Evolutionary conservation across 495 filamentous ascomycete species (phyloP).

Genomic region (Hypomontagnella monticulosa): DNA sequence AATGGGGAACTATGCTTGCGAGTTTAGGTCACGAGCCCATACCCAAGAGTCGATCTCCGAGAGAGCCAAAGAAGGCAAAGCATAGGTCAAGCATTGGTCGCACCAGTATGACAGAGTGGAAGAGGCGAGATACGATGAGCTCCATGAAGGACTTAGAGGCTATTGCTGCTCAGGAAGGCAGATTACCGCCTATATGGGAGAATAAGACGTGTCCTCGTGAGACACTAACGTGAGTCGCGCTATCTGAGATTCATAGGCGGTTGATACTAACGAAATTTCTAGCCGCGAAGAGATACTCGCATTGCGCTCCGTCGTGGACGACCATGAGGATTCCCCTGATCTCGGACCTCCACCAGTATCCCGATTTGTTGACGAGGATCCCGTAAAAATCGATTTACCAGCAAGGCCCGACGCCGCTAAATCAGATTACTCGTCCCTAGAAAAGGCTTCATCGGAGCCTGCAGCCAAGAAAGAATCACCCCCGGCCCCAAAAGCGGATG

Average conservation of each 20-base stretch:
- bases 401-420: conserved; percentile 25
- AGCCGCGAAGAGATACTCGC: conserved; percentile 59
- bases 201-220: conserved; percentile 77
- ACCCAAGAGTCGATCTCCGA: conserved; percentile 51
- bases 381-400: conserved; percentile 64
- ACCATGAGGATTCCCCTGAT: conserved; percentile 68
- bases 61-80: conserved; percentile 44
- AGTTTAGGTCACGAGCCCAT: conserved; percentile 65
- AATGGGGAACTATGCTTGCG: conserved; percentile 71
- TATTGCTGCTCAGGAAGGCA: conserved; percentile 67
- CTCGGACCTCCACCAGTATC: conserved; percentile 72
- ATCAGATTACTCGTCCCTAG: conserved; percentile 31
- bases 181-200: conserved; percentile 84
- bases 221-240: conserved; percentile 73
- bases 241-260: not conserved
- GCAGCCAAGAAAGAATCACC: conserved; percentile 29
- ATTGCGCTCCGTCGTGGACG: conserved; percentile 59
- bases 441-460: conserved; percentile 27
- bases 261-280: conserved; percentile 38
- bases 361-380: conserved; percentile 69
- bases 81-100: conserved; percentile 45
- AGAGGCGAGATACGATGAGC: conserved; percentile 57
- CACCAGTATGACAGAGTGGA: conserved; percentile 52
- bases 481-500: conserved; percentile 21
- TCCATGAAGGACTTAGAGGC: conserved; percentile 60